Base-by-base conservation (phyloP, 768 basidiomycete genomes). In the Tricholoma matsutake region DNA sequence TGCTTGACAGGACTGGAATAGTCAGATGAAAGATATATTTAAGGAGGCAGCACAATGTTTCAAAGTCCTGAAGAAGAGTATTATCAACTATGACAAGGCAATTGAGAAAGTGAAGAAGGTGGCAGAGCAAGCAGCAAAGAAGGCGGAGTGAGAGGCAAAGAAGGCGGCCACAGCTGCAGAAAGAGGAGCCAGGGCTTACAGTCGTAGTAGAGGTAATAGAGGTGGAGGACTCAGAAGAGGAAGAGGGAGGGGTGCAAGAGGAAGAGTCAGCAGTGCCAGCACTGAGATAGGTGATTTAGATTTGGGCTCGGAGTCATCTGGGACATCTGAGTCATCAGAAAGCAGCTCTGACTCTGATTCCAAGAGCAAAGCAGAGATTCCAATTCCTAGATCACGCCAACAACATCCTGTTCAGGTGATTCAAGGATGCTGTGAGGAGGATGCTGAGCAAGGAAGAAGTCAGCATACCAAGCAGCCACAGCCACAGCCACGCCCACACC, bases 101-200 rank as follows among this genome's bases (percentile, higher is more conserved):
- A 39, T 61, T 14, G 63, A 64, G 25, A 43, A 57, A 25, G 59
- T 8, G 11, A 45, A 55, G 28, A 64, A 58, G 56, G 47, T 16
- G 14, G 20, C 28, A 28, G 45, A 64, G 52, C 37, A 51, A 14
- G 60, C 37, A 22, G 60, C 35, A 25, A 57, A 64, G 60, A 28
- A 22, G 56, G 56, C 34, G 11, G 56, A n/a, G 41, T 11, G 4
- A 57, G 22, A 25, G 56, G 56, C 34, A 57, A 14, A 8, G 25
- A 39, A 35, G 56, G 56, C 34, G 34, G 56, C n/a, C n/a, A n/a
- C n/a, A 14, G 29, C 14, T 6, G 41, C 34, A 43, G 56, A 34
- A 6, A 25, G 34, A n/a, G 31, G 8, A 32, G 31, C 4, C 31
- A 32, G 31, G n/a, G n/a, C n/a, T n/a, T n/a, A n/a, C n/a, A n/a